Conservation (phyloP, 768 basidiomycete species). For the Russula brevipes region DNA sequence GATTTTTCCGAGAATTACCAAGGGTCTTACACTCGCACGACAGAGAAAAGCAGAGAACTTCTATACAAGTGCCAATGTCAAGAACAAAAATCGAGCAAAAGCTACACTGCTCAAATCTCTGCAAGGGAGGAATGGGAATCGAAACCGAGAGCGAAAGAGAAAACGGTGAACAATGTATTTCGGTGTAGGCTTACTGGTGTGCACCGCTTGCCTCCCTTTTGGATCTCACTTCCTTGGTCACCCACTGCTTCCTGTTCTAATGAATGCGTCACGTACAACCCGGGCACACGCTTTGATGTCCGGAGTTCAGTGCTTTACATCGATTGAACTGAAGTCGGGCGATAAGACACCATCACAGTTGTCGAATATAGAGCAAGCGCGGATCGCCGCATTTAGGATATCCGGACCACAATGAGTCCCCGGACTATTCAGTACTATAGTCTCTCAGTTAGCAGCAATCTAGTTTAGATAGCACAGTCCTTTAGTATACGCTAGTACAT, state of each 20-base stretch:
- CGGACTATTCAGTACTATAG: too few relatives aligned
- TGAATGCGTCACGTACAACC: background rate
- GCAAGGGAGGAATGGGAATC: conserved; percentile 18
- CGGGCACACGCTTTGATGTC: background rate
- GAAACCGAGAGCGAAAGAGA: conserved; percentile 15
- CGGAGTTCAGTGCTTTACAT: background rate
- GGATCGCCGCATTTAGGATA: too few relatives aligned
- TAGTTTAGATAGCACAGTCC: too few relatives aligned
- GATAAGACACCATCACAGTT: too few relatives aligned
- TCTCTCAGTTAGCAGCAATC: too few relatives aligned
- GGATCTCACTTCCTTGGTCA: background rate
- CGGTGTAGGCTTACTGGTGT: background rate
- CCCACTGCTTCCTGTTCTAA: background rate
- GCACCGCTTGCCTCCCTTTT: background rate
- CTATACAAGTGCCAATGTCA: conserved; percentile 78
- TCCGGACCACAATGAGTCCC: too few relatives aligned
- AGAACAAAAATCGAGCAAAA: conserved; percentile 76
- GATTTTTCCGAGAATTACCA: background rate
- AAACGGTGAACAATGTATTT: conserved; percentile 7
- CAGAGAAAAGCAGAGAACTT: conserved; percentile 89
- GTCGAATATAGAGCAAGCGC: too few relatives aligned
- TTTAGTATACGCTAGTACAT: too few relatives aligned
- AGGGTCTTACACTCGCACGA: conserved; percentile 3
- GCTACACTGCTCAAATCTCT: conserved; percentile 55
- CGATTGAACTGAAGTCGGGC: too few relatives aligned